Percentiles rank a stretch among this genome's conserved stretches.
phyloP scores from a whole-genome alignment of 2,329 filamentous ascomycete genomes.

The Dryadomyces sulphureus region DNA sequence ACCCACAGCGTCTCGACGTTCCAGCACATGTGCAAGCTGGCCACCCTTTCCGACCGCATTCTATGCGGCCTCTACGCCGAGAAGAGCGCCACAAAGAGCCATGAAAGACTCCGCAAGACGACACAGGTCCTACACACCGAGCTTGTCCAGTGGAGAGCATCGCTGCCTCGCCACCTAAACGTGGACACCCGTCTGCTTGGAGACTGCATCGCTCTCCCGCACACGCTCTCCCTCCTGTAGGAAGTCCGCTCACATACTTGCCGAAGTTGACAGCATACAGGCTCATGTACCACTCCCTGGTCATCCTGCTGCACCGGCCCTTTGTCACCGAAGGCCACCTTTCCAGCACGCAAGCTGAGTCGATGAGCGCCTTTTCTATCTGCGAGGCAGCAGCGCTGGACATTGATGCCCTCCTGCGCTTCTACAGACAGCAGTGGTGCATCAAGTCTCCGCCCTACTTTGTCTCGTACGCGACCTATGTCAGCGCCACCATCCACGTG shows the following conservation, averaged over 20 bases:
- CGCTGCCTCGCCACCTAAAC: background rate
- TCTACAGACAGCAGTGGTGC: conserved; percentile 24
- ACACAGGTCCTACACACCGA: conserved; percentile 3
- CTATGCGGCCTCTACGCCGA: conserved; percentile 7
- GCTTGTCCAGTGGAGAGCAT: background rate
- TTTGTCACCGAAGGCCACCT: conserved; percentile 16
- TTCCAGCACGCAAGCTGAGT: background rate
- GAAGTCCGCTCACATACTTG: conserved; percentile 16
- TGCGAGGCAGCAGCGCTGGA: conserved; percentile 20
- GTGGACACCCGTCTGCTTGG: background rate
- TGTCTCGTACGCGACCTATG: conserved; percentile 40
- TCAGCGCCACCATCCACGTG: conserved; percentile 35
- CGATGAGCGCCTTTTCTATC: conserved; percentile 7
- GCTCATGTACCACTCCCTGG: conserved; percentile 19
- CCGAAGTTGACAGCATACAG: conserved; percentile 9
- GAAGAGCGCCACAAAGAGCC: conserved; percentile 1
- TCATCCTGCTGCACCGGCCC: conserved; percentile 28
- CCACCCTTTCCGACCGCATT: conserved; percentile 7
- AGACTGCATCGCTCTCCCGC: background rate
- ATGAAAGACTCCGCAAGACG: background rate
- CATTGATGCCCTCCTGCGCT: conserved; percentile 11
- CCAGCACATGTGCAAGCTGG: conserved; percentile 6
- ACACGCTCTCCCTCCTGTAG: background rate
- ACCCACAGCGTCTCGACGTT: conserved; percentile 9
- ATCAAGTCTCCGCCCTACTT: conserved; percentile 30